Conservation (phyloP, 2,329 filamentous ascomycete genomes). For the Graphilbum sp. region DNA sequence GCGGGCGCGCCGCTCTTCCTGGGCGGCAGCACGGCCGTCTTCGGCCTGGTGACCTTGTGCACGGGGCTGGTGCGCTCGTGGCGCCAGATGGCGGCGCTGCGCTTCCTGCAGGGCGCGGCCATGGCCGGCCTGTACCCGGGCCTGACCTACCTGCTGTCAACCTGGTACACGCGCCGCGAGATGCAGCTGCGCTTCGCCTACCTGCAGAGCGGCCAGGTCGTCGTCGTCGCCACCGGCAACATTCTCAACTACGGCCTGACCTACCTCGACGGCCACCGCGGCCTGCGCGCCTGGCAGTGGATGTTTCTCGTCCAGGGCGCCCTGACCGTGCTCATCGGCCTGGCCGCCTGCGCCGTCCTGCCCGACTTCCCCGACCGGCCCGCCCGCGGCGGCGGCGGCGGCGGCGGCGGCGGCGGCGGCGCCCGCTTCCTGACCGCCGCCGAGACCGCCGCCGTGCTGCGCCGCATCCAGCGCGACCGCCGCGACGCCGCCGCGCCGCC, state of each 20-base stretch:
- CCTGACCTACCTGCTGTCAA: neutral
- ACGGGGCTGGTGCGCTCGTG: neutral
- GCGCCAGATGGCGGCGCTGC: neutral
- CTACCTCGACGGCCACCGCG: neutral
- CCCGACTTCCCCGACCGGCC: conserved; percentile 50
- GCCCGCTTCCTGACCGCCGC: conserved; percentile 34
- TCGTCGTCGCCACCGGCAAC: neutral
- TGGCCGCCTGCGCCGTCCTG: conserved; percentile 36
- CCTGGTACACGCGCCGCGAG: neutral
- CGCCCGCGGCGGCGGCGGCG: conserved; percentile 27
- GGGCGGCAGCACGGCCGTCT: neutral
- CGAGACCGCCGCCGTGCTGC: conserved; percentile 34
- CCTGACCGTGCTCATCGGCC: conserved; percentile 18
- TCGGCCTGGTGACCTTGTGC: neutral
- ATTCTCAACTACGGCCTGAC: neutral
- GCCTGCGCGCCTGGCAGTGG: conserved; percentile 1
- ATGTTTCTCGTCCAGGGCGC: conserved; percentile 1
- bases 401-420: conserved; percentile 27
- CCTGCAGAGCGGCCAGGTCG: conserved; percentile 1
- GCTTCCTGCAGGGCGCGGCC: neutral
- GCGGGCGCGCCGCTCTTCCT: neutral
- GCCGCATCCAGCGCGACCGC: conserved; percentile 38
- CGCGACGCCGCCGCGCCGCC: conserved; percentile 35
- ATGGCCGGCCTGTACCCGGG: conserved; percentile 1
- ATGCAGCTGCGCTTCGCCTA: conserved; percentile 1